Conservation (phyloP, 768 basidiomycete genomes). For the Mycena chlorophos region DNA sequence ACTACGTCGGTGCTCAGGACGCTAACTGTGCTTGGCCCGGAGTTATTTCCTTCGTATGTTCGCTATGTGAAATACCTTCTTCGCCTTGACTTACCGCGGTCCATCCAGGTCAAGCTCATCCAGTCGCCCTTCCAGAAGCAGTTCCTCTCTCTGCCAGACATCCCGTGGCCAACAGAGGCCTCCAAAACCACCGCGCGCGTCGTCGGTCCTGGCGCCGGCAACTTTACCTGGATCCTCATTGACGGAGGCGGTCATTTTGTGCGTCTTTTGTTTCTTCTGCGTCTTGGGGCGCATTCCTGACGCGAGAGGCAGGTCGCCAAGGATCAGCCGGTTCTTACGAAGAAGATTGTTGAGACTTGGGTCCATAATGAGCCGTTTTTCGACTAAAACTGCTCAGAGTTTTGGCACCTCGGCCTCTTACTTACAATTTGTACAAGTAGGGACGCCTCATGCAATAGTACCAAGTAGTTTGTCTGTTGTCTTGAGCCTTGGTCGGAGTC, state of each 20-base stretch:
- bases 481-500: no score
- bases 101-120: slow-evolving; percentile 30
- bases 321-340: slow-evolving; percentile 24
- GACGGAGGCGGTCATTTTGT: slow-evolving; percentile 36
- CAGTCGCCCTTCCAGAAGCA: slow-evolving; percentile 26
- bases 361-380: slow-evolving; percentile 14
- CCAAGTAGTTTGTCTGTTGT: no score
- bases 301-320: slow-evolving; percentile 20
- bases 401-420: no score
- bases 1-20: slow-evolving; percentile 32
- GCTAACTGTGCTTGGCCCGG: slow-evolving; percentile 34
- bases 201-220: slow-evolving; percentile 33
- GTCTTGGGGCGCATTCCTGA: no score
- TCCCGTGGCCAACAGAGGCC: slow-evolving; percentile 28
- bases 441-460: no score
- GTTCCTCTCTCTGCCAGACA: slow-evolving; percentile 29
- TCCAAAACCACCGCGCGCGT: slow-evolving; percentile 29
- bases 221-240: slow-evolving; percentile 34
- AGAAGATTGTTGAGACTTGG: slow-evolving; percentile 25
- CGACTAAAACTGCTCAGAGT: no score
- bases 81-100: background rate
- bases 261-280: slow-evolving; percentile 5
- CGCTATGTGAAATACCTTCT: no score
- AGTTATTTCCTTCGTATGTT: slow-evolving; percentile 27
- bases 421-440: no score